phyloP scores from a whole-genome alignment of 495 filamentous ascomycete species.

The Penicillium pancosmium region DNA sequence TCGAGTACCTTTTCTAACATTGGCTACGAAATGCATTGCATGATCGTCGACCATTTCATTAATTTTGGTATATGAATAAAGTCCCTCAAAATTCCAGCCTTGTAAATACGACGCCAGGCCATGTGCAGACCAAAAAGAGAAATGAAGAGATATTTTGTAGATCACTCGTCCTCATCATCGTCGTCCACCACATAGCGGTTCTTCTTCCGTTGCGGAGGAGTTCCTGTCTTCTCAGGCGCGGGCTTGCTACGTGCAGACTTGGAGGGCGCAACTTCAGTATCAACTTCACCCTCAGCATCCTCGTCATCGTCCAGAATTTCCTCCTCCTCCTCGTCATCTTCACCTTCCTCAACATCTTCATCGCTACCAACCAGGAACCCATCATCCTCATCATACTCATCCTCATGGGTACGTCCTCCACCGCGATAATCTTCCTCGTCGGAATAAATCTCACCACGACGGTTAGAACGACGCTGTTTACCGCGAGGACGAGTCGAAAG shows the following conservation, averaged over 20 bases:
- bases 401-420: conserved; percentile 64
- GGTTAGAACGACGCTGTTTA: conserved; percentile 46
- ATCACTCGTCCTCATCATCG: conserved; percentile 47
- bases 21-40: background rate
- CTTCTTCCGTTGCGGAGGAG: conserved; percentile 49
- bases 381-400: conserved; percentile 84
- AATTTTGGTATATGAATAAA: conserved; percentile 23
- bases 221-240: conserved; percentile 29
- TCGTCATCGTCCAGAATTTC: conserved; percentile 61
- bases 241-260: conserved; percentile 26
- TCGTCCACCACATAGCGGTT: conserved; percentile 50
- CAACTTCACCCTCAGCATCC: conserved; percentile 62
- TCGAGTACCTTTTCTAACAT: background rate
- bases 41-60: conserved; percentile 31
- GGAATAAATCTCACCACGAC: conserved; percentile 57
- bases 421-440: conserved; percentile 66
- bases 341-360: conserved; percentile 64
- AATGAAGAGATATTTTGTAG: conserved; percentile 1
- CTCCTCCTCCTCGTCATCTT: conserved; percentile 63
- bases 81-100: conserved; percentile 13
- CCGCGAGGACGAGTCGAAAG: conserved; percentile 45
- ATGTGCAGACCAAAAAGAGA: conserved; percentile 13
- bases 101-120: conserved; percentile 17
- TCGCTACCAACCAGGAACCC: conserved; percentile 77
- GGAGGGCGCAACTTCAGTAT: conserved; percentile 32